Evolutionary conservation across 2,329 filamentous ascomycete genomes (phyloP), one percentile per base, ranked within the genome.

Genomic region (Epichloe brachyelytri): DNA sequence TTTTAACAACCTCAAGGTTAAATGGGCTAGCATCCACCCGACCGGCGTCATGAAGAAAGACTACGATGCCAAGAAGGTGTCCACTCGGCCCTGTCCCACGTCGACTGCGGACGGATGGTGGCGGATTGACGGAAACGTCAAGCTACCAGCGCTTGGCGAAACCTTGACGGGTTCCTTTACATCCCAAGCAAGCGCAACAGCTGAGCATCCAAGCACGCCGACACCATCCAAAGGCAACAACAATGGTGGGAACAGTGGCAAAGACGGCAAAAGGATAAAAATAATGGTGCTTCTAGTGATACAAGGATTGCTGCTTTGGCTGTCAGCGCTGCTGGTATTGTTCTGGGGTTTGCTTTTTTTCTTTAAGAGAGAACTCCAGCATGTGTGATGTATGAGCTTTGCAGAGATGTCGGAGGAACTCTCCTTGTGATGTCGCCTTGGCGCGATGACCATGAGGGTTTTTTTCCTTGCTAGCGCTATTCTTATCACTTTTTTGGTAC

Each of bases 81-180:
- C 79, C 1, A 78, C 84, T 2, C 79, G 84, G 3, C 69, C 76
- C 2, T 95, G 88, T 66, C 88, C 88, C 7, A 69, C 75, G 1
- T 83, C 79, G 30, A 91, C 86, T 0, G 61, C 74, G 1, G 79
- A 76, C 26, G 78, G 79, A 34, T 95, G 88, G 89, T 95, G 88
- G 88, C 72, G 80, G 19, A 79, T 94, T 3, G 70, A 87, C 58
- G 83, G 85, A 15, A 79, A 82, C 56, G 80, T 83, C 3, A 66
- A 76, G 12, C 73, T 94, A 22, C 88, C 89, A 0, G 82, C 78
- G 2, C 58, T 93, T 7, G 86, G 83, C 14, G 73, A 81, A 58
- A 72, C 69, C 3, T 60, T 70, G 41, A 63, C 58, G 12, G 65
- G 66, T 7, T 58, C 56, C 15, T 58, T 52, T 36, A 54, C 53